These are phyloP conservation scores for Calonectria multiphialidica DNA, from an alignment of 2,329 filamentous ascomycete genomes.

Conservation along the genomic window DNA sequence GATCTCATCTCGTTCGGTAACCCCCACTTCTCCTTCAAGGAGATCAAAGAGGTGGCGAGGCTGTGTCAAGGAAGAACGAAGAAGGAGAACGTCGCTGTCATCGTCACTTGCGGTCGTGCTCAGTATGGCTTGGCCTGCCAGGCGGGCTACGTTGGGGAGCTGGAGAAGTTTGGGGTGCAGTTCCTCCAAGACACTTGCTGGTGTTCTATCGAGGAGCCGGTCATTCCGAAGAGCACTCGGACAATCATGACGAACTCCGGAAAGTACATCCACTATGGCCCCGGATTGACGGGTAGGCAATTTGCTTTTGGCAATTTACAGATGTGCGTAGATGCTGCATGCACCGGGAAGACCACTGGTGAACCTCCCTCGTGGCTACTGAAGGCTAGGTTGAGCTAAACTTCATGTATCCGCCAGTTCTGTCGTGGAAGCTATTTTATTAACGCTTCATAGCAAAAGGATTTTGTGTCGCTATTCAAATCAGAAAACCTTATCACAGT, in stretches of 20 bases:
- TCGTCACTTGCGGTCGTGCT: constrained; percentile 26
- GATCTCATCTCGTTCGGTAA: constrained; percentile 32
- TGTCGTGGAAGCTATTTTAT: too few relatives aligned
- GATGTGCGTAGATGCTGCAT: constrained; percentile 18
- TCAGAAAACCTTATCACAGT: too few relatives aligned
- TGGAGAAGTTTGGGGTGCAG: constrained; percentile 23
- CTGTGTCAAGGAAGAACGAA: constrained; percentile 11
- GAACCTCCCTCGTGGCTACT: constrained; percentile 5
- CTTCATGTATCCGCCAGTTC: too few relatives aligned
- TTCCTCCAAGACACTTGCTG: constrained; percentile 33
- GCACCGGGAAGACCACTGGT: background rate
- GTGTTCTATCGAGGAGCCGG: constrained; percentile 32
- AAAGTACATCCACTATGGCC: constrained; percentile 36
- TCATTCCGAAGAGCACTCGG: constrained; percentile 16
- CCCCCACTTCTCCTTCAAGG: constrained; percentile 33
- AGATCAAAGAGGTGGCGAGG: constrained; percentile 19
- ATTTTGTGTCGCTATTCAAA: too few relatives aligned
- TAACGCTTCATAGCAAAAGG: too few relatives aligned
- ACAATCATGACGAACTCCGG: constrained; percentile 35
- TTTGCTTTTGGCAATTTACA: constrained; percentile 23
- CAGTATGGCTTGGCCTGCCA: constrained; percentile 31
- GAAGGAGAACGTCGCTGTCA: background rate
- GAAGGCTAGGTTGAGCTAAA: background rate
- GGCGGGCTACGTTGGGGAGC: constrained; percentile 16
- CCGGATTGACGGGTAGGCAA: constrained; percentile 26